Evolutionary conservation across 106 monocot genomes (phyloP).

Genomic region (Triglochin maritima): DNA sequence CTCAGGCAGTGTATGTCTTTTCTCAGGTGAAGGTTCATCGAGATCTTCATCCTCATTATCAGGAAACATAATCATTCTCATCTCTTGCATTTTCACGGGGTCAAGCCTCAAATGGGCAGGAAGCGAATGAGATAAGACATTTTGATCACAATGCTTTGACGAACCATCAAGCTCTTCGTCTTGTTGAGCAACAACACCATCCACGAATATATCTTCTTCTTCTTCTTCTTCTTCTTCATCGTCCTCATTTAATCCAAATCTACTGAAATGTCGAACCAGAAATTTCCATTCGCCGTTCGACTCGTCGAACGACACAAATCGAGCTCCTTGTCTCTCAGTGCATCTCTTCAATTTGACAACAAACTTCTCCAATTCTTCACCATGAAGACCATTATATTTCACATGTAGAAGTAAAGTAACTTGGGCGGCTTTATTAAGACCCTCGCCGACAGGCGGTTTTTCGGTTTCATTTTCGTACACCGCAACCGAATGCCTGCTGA

Average conservation of each 20-base stretch:
- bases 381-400: background rate
- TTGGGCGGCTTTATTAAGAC: slow-evolving; percentile 87
- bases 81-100: slow-evolving; percentile 84
- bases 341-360: slow-evolving; percentile 27
- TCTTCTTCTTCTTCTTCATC: slow-evolving; percentile 55
- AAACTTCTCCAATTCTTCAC: slow-evolving; percentile 10
- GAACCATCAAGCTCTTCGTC: slow-evolving; percentile 21
- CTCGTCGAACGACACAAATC: slow-evolving; percentile 58
- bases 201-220: slow-evolving; percentile 65
- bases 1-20: slow-evolving; percentile 21
- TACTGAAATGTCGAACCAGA: slow-evolving; percentile 76
- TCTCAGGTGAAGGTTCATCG: slow-evolving; percentile 25
- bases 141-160: slow-evolving; percentile 11
- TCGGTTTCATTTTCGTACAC: slow-evolving; percentile 67
- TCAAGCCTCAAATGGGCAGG: slow-evolving; percentile 98
- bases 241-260: slow-evolving; percentile 75
- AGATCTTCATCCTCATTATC: slow-evolving; percentile 43
- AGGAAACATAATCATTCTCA: slow-evolving; percentile 80
- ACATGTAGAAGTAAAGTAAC: slow-evolving; percentile 49
- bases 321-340: slow-evolving; percentile 50
- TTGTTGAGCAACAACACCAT: slow-evolving; percentile 36
- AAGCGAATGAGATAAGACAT: slow-evolving; percentile 70
- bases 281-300: slow-evolving; percentile 70
- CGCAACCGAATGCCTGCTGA: slow-evolving; percentile 41
- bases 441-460: slow-evolving; percentile 66